phyloP scores from a whole-genome alignment of 352 stramenopile species.

The Phytophthora cryptogea region DNA sequence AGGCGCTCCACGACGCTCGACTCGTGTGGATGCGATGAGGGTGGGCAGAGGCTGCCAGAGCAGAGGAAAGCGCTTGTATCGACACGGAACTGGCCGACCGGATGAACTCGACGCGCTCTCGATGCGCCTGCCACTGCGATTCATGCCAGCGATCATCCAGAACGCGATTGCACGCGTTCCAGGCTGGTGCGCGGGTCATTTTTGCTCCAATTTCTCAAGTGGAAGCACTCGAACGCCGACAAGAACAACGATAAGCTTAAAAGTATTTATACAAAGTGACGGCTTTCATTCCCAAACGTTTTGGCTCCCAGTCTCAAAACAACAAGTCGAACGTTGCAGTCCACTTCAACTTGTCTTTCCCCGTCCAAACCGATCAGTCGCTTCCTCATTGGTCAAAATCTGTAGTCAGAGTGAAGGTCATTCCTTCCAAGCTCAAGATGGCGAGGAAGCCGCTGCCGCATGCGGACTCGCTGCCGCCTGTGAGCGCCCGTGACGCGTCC shows the following conservation, averaged over 20 bases:
- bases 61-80: constrained; percentile 24
- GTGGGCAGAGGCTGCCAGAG: constrained; percentile 26
- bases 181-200: constrained; percentile 38
- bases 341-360: neutral
- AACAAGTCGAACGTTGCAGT: no score
- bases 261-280: constrained; percentile 15
- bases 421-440: constrained; percentile 5
- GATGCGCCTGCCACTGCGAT: constrained; percentile 44
- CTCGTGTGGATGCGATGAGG: constrained; percentile 33
- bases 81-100: constrained; percentile 34
- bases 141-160: constrained; percentile 53
- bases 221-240: neutral
- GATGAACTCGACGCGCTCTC: constrained; percentile 54
- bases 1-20: neutral
- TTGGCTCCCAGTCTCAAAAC: no score
- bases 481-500: constrained; percentile 67
- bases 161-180: constrained; percentile 49
- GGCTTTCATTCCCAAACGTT: no score
- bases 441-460: constrained; percentile 21
- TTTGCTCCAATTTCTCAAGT: neutral
- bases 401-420: neutral
- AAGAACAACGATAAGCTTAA: neutral
- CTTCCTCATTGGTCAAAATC: neutral
- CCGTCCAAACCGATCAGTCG: neutral
- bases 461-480: constrained; percentile 38